Base-by-base conservation (phyloP, 1,284 basidiomycete species). In the Tilletia caries region DNA sequence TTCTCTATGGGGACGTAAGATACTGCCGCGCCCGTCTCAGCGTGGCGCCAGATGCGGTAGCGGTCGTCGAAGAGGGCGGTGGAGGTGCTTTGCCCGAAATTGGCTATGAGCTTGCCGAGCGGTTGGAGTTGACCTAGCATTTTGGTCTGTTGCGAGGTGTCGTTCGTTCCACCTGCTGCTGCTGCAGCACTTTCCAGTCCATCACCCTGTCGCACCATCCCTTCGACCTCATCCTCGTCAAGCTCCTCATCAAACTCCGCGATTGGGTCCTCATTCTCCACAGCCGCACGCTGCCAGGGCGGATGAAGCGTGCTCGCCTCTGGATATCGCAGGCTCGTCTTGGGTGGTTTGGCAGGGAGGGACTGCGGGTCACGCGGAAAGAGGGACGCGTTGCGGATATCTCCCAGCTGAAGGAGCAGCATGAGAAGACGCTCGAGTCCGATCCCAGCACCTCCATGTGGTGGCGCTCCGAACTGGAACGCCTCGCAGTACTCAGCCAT, bases 11-110 rank as follows among this genome's bases (percentile, higher is more conserved):
- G 66, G 46, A 86, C 84, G 75, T 87, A 88, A 23, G 86, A 87
- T 1, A 87, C 81, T 0, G 86, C 86, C 0, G 86, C 86, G 27
- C 86, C 87, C 0, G 85, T 87, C 27, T 80, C 76, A 15, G 76
- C 67, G 72, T 88, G 85, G 50, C 86, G 84, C 87, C 87, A 88
- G 29, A 88, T 83, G 33, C 85, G 82, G 84, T 86, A 88, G n/a
- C 86, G 83, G n/a, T 86, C 85, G 74, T 88, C 87, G 18, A 87
- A 83, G 86, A 86, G 87, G 2, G 86, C 86, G 23, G 87, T 88
- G 76, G 87, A 88, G 70, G 86, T 86, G 44, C 87, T 86, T 72
- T 88, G 86, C 48, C 87, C 87, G 76, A 87, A 88, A 72, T 86
- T 86, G 44, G 86, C 86, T 70, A 88, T 87, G 37, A 87, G 83